Evolutionary conservation across 2,329 filamentous ascomycete genomes (phyloP), one percentile per base, ranked within the genome.

Genomic region (Elsinoe australis): DNA sequence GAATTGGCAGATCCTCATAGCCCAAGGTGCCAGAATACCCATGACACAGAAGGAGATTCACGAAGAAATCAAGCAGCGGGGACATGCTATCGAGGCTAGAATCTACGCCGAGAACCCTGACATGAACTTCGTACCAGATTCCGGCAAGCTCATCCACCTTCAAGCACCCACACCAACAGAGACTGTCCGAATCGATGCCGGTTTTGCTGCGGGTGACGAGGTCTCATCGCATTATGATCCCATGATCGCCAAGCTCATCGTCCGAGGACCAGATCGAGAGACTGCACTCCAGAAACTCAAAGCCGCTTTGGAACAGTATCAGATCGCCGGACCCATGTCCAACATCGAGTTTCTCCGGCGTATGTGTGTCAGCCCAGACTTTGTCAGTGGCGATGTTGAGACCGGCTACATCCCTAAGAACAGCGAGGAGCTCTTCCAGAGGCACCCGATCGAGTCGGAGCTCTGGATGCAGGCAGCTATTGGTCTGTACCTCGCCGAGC

Each of bases 241-340:
- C 21, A 98, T 98, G 92, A 95, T 98, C 56, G 87, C 92, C 35
- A 98, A 98, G 69, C 77, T 98, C 46, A 98, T 98, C 57, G 87
- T 96, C 4, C 79, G 86, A 50, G 92, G 86, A 0, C 76, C 79
- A 12, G 83, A 83, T 49, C 78, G 92, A 51, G 78, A 84, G 61
- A 83, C 85, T 19, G 87, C 89, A 3, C 83, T 98, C 42, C 81
- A 85, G 51, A 94, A 87, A 64, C 74, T 98, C 51, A 79, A 81
- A 29, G 72, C 82, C 3, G 89, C 92, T 0, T 71, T 98, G 8
- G 83, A 87, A 55, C 77, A 87, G 39, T 98, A 96, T 61, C 87
- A 98, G 66, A 82, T 98, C 8, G 92, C 90, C 2, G 92, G 92
- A 0, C 78, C 94, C 5, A 83, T 86, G 61, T 98, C 92, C 5